Evolutionary conservation across 106 monocot species (phyloP), one percentile per base, ranked within the genome.

Genomic region (Apostasia ramifera): DNA sequence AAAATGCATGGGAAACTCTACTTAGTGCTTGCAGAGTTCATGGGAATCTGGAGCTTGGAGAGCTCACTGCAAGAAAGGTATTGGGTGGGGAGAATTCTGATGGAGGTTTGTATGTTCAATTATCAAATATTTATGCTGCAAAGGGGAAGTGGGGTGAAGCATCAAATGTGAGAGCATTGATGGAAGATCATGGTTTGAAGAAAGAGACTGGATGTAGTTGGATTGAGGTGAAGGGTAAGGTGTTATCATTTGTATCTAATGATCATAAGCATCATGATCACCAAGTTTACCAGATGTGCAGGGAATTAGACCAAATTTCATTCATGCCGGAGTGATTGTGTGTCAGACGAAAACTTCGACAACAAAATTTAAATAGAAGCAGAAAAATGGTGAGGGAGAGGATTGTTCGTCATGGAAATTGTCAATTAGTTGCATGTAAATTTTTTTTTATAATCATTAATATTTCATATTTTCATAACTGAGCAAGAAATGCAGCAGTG

Each of bases 1-100:
- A 73, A 44, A 90, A 83, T 78, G 76, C 89, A 48, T 90, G 89
- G 89, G 85, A 85, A 66, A 90, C 89, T 8, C 68, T 85, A 39
- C 38, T 90, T 11, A 83, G 85, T 78, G 77, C 89, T 12, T 85
- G 89, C 63, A 74, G 69, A 63, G 62, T 66, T 74, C 78, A 83
- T 51, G 83, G 71, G 0, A 73, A 81, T 44, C 41, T 82, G 62
- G 75, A 85, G 47, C n/a, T 90, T 47, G 89, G 82, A 64, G 77
- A 78, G 59, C 7, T 83, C 40, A 67, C 76, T 2, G 89, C 89
- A 9, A 63, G 70, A 76, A 79, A 60, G 43, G 80, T 85, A 8
- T 67, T 85, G 44, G 15, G 51, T 38, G 60, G 70, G 52, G 73
- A 71, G 50, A 80, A 73, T 66, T 42, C 53, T 46, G 83, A 83